A percentile compares a stretch with the other conserved stretches of the same genome.
Conservation (phyloP, 2,329 filamentous ascomycete species). For the Elsinoe fawcettii region DNA sequence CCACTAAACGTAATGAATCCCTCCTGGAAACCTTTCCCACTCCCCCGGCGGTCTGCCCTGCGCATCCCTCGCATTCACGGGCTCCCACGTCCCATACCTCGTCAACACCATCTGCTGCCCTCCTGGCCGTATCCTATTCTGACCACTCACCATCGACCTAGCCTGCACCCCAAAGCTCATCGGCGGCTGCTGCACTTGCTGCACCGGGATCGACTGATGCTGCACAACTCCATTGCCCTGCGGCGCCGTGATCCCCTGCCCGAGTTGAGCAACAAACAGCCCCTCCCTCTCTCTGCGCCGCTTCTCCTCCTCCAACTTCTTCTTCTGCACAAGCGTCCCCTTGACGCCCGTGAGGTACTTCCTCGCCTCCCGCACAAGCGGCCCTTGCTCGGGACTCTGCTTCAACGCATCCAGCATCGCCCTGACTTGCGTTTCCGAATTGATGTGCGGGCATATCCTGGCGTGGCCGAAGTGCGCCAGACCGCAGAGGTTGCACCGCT, state of each 20-base stretch:
- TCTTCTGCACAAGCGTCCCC: slow-evolving; percentile 46
- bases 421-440: slow-evolving; percentile 53
- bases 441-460: slow-evolving; percentile 55
- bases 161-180: not conserved
- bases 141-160: not conserved
- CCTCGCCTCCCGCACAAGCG: slow-evolving; percentile 46
- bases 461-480: slow-evolving; percentile 51
- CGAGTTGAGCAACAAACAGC: not conserved
- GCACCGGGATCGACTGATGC: not conserved
- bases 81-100: not conserved
- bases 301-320: slow-evolving; percentile 36
- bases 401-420: slow-evolving; percentile 58
- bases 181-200: not conserved
- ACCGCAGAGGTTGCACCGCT: slow-evolving; percentile 58
- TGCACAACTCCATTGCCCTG: not conserved
- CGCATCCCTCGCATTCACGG: not conserved
- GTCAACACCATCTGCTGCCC: not conserved
- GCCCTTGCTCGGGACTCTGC: slow-evolving; percentile 47
- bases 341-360: slow-evolving; percentile 53
- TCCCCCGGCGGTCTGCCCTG: not conserved
- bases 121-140: not conserved
- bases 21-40: not conserved
- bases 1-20: not conserved
- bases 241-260: too few species aligned
- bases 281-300: slow-evolving; percentile 20